Evolutionary conservation across 2,329 filamentous ascomycete species (phyloP), one percentile per base, ranked within the genome.

Genomic region (Periconia macrospinosa): DNA sequence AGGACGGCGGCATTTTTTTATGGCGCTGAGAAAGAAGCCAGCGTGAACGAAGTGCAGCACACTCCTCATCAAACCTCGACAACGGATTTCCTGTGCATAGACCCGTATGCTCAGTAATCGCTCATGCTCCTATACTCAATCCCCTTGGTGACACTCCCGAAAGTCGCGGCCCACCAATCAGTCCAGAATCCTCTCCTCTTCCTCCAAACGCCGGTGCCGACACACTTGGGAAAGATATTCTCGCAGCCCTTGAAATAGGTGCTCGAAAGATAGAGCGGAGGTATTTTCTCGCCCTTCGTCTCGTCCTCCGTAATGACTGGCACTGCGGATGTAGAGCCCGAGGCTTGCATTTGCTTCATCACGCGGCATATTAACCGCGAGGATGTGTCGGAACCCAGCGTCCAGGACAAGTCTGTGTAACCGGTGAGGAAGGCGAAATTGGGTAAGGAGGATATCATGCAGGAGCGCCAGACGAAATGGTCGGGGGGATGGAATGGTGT

Each of bases 391-490:
- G 81, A 80, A 1, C 84, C 84, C 0, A 87, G 74, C 0, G 85
- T 88, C 86, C 86, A 89, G 0, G 81, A 79, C 0, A 79, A 79
- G 41, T 85, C 81, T 27, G 79, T 78, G 68, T 87, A 89, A 3
- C 86, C 86, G 11, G 85, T 75, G 14, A 84, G 76, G 61, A 84
- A 78, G 19, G 80, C 72, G 7, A 84, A 54, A 63, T 89, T 89
- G 1, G 86, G 86, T 1, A 88, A 70, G 45, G 82, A 82, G 57
- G 86, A 78, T 1, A 89, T 66, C 85, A 89, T 87, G 44, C 78
- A 72, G 7, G 79, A 75, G 60, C 83, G 82, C 86, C 86, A 89
- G 13, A 83, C 69, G 66, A 81, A 87, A 48, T 82, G 82, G 2
- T 77, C 69, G 1, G 76, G 65, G 1, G 81, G 53, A 6, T 81